Conservation (phyloP, 1,284 basidiomycete species). For the Marasmius tenuissimus region DNA sequence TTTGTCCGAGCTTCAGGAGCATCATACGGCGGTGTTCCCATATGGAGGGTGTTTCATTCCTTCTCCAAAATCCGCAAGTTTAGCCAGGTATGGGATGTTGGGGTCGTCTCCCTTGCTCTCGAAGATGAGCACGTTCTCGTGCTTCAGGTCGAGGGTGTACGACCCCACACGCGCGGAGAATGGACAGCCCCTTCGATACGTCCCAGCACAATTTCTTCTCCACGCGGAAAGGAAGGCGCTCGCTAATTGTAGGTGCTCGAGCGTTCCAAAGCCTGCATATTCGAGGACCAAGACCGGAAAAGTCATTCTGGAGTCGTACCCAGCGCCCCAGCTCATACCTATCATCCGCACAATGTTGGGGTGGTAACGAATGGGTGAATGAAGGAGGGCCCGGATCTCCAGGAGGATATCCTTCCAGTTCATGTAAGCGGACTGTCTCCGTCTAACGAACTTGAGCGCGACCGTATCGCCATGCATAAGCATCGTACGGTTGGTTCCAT, state of each 20-base stretch:
- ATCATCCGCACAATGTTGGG: slow-evolving; percentile 12
- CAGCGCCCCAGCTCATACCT: slow-evolving; percentile 9
- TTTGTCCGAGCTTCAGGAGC: slow-evolving; percentile 5
- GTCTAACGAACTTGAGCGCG: slow-evolving; percentile 8
- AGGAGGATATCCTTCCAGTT: slow-evolving; percentile 8
- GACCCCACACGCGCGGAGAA: slow-evolving; percentile 9
- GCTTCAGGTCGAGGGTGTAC: slow-evolving; percentile 11
- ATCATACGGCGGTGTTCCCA: slow-evolving; percentile 4
- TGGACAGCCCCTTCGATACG: slow-evolving; percentile 9
- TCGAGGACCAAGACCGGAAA: slow-evolving; percentile 10
- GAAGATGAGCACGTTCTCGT: slow-evolving; percentile 11
- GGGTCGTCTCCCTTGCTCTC: background rate
- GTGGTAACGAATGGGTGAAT: slow-evolving; percentile 12
- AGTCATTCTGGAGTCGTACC: background rate
- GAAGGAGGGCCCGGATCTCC: slow-evolving; percentile 6
- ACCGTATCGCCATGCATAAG: slow-evolving; percentile 3
- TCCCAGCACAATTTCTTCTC: slow-evolving; percentile 10
- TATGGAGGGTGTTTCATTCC: background rate
- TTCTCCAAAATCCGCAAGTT: slow-evolving; percentile 8
- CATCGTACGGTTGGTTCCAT: background rate
- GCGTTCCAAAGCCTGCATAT: slow-evolving; percentile 8
- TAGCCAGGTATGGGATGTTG: slow-evolving; percentile 5
- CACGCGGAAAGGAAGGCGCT: slow-evolving; percentile 1
- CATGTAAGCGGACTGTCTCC: background rate
- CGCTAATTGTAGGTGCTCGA: slow-evolving; percentile 3